Evolutionary conservation across 1,284 basidiomycete species (phyloP).

Genomic region (Trichosporon asahii): DNA sequence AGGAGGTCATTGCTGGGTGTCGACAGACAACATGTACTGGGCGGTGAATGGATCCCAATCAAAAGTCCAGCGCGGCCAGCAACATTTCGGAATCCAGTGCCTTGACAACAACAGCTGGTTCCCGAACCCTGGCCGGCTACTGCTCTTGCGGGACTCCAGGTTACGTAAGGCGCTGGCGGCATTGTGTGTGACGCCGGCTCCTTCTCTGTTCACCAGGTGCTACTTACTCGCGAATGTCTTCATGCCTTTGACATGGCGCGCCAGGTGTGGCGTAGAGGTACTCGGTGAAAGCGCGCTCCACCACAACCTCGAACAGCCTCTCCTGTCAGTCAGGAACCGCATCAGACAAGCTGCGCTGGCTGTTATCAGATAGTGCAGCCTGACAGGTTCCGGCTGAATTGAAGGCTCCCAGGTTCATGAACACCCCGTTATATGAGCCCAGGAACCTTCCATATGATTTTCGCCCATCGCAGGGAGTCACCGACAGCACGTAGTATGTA

Average conservation of each 20-base stretch:
- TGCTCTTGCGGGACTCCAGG: background rate
- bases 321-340: too few species aligned
- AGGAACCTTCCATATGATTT: too few species aligned
- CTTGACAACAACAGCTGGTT: conserved; percentile 1
- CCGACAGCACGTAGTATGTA: too few species aligned
- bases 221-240: too few species aligned
- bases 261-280: background rate
- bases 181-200: too few species aligned
- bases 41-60: background rate
- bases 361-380: background rate
- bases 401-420: too few species aligned
- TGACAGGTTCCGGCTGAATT: background rate
- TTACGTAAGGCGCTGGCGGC: background rate
- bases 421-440: too few species aligned
- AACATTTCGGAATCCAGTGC: conserved; percentile 7
- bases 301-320: too few species aligned
- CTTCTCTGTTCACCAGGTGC: too few species aligned
- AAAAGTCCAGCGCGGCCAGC: background rate
- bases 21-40: background rate
- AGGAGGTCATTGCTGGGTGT: conserved; percentile 1
- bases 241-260: background rate
- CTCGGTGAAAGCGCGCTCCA: too few species aligned
- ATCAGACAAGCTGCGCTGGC: too few species aligned
- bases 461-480: too few species aligned
- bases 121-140: background rate